A percentile compares a stretch with the other conserved stretches of the same genome.
Evolutionary conservation across 257 asterid species (phyloP).

Genomic region (Penstemon newberryi): DNA sequence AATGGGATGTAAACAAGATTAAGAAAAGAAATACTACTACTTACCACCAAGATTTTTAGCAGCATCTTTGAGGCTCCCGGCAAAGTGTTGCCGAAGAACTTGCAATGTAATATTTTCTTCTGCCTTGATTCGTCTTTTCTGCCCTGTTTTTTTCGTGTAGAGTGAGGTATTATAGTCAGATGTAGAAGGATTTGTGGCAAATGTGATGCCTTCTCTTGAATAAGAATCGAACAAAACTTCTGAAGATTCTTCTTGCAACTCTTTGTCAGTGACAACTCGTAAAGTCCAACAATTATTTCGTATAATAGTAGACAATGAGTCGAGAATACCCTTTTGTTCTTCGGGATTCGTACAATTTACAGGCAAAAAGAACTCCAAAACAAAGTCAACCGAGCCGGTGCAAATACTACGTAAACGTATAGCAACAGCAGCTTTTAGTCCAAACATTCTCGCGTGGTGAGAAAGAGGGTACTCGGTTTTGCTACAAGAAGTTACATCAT

Average conservation of each 20-base stretch:
- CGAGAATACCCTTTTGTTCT: conserved; percentile 66
- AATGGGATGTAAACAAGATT: no score
- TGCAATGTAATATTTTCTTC: conserved; percentile 75
- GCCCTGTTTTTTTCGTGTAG: conserved; percentile 39
- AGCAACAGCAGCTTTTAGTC: conserved; percentile 80
- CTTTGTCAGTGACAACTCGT: conserved; percentile 67
- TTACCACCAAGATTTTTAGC: conserved; percentile 90
- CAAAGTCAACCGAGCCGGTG: conserved; percentile 68
- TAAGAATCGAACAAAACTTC: conserved; percentile 23
- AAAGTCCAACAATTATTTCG: conserved; percentile 65
- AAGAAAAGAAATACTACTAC: conserved; percentile 25
- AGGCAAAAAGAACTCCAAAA: conserved; percentile 88
- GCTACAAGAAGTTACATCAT: conserved; percentile 66
- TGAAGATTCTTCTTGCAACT: conserved; percentile 54
- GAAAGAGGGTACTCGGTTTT: conserved; percentile 88
- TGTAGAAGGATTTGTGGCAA: conserved; percentile 35
- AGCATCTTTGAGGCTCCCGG: conserved; percentile 96
- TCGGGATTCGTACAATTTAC: conserved; percentile 55
- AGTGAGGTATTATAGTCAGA: conserved; percentile 49
- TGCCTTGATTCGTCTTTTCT: conserved; percentile 65
- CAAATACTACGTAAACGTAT: conserved; percentile 70
- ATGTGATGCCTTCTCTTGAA: conserved; percentile 37
- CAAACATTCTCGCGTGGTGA: conserved; percentile 86
- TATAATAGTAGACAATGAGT: conserved; percentile 63
- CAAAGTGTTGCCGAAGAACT: conserved; percentile 83